Base-by-base conservation (phyloP, 2,329 filamentous ascomycete species). In the Penicillium glabrum region DNA sequence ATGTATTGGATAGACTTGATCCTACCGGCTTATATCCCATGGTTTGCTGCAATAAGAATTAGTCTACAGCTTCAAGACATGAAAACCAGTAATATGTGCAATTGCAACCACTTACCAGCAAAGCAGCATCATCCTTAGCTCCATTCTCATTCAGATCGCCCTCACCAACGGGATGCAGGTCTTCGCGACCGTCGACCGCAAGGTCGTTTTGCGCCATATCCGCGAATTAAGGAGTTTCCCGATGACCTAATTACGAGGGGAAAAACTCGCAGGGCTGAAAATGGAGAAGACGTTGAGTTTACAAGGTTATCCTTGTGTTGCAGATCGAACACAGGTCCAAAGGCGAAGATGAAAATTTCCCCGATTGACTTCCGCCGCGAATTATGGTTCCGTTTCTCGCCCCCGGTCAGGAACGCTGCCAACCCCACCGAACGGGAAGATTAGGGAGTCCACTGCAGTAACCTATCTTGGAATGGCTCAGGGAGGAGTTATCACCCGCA, bases 11-110 rank as follows among this genome's bases (percentile, higher is more conserved):
- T 27, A 41, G n/a, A 29, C n/a, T 21, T 13, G 50, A 33, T 33
- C 27, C 59, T 74, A 83, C 81, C 66, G 82, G 81, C 67, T 83
- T 82, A 60, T 83, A 83, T 48, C 81, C 81, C 67, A 83, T 73
- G n/a, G 76, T 77, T 70, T 77, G 76, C 77, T 78, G 64, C 61
- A 61, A 63, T 7, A 53, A 58, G 59, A 65, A 66, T 53, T 67
- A 51, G 45, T 24, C 13, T 23, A 21, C 19, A 35, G 8, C 46
- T 19, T 16, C 19, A 26, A 37, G 10, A 37, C n/a, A 29, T 7
- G 7, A 27, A 13, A 41, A 3, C 3, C 8, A 37, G 37, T 2
- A 13, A 6, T 5, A 14, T 23, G 19, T 41, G 19, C 10, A 41
- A 23, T 14, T 21, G 39, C 11, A 46, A 19, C 10, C 6, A 70